These are phyloP conservation scores for Neofusicoccum laricinum DNA, from an alignment of 2,329 filamentous ascomycete genomes.

Conservation along the genomic window DNA sequence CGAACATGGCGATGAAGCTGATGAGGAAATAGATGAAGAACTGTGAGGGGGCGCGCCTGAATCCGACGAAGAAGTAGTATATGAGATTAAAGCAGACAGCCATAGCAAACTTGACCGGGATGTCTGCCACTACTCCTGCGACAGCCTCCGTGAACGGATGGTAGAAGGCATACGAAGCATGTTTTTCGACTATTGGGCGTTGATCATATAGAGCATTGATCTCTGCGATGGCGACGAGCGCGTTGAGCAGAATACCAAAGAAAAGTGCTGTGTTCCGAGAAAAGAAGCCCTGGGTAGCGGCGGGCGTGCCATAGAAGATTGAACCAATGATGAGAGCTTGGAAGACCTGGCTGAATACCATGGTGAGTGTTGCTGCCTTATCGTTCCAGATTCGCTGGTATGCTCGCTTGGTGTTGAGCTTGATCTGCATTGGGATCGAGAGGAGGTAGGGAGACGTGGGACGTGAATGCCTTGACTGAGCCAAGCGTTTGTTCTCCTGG, in stretches of 20 bases:
- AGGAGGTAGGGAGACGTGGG: slow-evolving; percentile 59
- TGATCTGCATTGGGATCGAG: slow-evolving; percentile 47
- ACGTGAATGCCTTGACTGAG: slow-evolving; percentile 54
- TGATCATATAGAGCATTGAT: slow-evolving; percentile 65
- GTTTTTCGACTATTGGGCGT: slow-evolving; percentile 88
- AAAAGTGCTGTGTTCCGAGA: slow-evolving; percentile 58
- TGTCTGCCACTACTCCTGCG: slow-evolving; percentile 76
- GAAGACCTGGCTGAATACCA: slow-evolving; percentile 49
- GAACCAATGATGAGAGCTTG: slow-evolving; percentile 62
- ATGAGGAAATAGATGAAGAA: slow-evolving; percentile 85
- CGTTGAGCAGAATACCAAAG: slow-evolving; percentile 60
- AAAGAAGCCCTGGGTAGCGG: slow-evolving; percentile 53
- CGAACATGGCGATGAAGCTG: slow-evolving; percentile 58
- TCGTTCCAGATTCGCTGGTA: slow-evolving; percentile 35
- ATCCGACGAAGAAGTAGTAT: slow-evolving; percentile 81
- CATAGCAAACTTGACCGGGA: slow-evolving; percentile 75
- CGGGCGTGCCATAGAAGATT: slow-evolving; percentile 55
- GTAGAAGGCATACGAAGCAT: slow-evolving; percentile 79
- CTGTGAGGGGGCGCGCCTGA: slow-evolving; percentile 66
- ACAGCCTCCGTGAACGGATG: slow-evolving; percentile 83
- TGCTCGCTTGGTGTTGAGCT: slow-evolving; percentile 29
- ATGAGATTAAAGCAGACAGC: slow-evolving; percentile 71
- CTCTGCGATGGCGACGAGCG: slow-evolving; percentile 54
- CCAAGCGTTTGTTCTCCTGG: slow-evolving; percentile 42
- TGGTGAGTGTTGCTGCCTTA: slow-evolving; percentile 29